These are phyloP conservation scores for Picea sitchensis DNA, from an alignment of 75 land plant genomes.

Conservation along the genomic window DNA sequence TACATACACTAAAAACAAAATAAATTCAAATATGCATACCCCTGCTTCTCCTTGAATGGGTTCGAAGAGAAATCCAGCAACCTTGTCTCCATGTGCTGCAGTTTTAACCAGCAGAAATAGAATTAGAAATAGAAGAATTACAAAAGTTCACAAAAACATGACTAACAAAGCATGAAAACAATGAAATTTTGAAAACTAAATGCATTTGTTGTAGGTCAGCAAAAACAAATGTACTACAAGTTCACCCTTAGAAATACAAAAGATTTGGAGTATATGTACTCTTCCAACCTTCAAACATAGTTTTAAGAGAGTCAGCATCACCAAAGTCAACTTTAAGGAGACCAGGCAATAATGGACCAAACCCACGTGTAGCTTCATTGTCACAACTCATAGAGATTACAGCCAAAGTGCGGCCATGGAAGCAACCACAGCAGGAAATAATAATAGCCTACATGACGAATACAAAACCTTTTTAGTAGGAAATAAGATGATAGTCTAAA, in stretches of 20 bases:
- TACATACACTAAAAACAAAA: neutral
- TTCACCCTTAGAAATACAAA: neutral
- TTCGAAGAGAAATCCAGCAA: slow-evolving; percentile 96
- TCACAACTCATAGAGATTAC: slow-evolving; percentile 99
- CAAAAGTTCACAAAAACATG: neutral
- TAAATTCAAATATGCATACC: slow-evolving; percentile 45
- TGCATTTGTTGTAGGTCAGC: neutral
- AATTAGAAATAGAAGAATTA: neutral
- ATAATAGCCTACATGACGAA: slow-evolving; percentile 70
- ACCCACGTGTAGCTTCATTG: slow-evolving; percentile 96
- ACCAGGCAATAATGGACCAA: slow-evolving; percentile 89
- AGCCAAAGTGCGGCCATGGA: slow-evolving; percentile 96
- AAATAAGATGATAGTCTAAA: too few species aligned
- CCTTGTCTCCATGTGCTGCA: slow-evolving; percentile 73
- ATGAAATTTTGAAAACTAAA: neutral
- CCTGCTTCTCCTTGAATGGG: slow-evolving; percentile 99
- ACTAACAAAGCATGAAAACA: neutral
- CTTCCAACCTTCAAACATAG: slow-evolving; percentile 65
- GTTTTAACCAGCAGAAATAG: neutral
- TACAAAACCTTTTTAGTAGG: too few species aligned
- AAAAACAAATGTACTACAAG: neutral
- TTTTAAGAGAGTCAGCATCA: slow-evolving; percentile 69
- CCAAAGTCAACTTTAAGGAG: slow-evolving; percentile 95
- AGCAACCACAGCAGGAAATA: slow-evolving; percentile 99
- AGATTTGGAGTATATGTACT: too few species aligned